Base-by-base conservation (phyloP, 2,329 filamentous ascomycete genomes). In the Byssochlamys sp. region DNA sequence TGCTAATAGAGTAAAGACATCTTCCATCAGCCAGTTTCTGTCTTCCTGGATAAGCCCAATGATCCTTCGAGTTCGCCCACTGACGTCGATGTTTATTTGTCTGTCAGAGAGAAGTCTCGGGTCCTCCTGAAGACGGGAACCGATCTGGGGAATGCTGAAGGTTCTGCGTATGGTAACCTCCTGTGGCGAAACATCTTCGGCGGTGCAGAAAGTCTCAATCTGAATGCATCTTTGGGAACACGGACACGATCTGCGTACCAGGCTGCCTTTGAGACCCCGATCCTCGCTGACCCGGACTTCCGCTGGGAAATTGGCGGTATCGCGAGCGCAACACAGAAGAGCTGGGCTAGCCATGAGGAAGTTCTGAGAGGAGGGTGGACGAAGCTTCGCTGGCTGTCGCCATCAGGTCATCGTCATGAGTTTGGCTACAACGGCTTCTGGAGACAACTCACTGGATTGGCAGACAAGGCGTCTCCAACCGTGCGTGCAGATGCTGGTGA, bases 311-410 rank as follows among this genome's bases (percentile, higher is more conserved):
- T 95, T 59, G 91, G 95, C 63, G 91, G 83, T 1, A 78, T 96
- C 51, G 86, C 88, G 9, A 95, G 89, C 61, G 86, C 90, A 51
- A 95, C 90, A 0, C 83, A 92, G 61, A 96, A 97, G 75, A 83
- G 86, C 11, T 97, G 90, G 89, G 91, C 94, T 25, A 94, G 89
- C 62, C 92, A 99, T 69, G 92, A 97, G 66, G 92, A 99, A 74
- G 85, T 87, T 2, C 76, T 95, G 24, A 89, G 87, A 67, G 91
- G 91, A 14, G 90, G 83, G 24, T 86, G 84, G 65, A 77, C 88
- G 11, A 91, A 89, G 63, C 79, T 96, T 48, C 84, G 85, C 45
- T 97, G 89, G 88, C 74, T 86, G 39, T 84, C 82, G 53, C 68
- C 76, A 7, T 76, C 79, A 53, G 85, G 85, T 51, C 84, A 89